Percentiles rank a stretch among this genome's conserved stretches.
phyloP scores from a whole-genome alignment of 2,329 filamentous ascomycete species.

The Diaporthe sp. region DNA sequence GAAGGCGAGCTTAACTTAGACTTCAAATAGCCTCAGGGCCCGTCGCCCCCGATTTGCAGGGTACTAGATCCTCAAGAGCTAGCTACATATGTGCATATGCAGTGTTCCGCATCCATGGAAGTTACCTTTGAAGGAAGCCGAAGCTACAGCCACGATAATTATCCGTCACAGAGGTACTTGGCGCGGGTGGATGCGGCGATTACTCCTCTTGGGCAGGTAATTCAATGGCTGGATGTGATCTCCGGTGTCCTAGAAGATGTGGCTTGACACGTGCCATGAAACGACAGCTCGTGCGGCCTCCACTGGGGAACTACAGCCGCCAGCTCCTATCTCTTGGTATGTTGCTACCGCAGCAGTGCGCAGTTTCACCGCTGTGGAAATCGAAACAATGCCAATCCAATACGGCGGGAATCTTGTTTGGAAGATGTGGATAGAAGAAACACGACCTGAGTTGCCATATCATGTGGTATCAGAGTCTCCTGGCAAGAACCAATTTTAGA shows the following conservation, averaged over 20 bases:
- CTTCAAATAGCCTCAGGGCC: background rate
- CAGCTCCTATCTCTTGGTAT: background rate
- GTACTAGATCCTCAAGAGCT: background rate
- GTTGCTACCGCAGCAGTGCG: background rate
- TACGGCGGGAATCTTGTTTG: background rate
- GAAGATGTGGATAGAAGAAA: background rate
- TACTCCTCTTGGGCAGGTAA: background rate
- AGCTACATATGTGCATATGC: background rate
- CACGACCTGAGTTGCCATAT: background rate
- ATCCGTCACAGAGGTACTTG: background rate
- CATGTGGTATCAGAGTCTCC: background rate
- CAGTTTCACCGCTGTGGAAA: background rate
- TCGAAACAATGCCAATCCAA: background rate
- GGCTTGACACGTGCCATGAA: background rate
- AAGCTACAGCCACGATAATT: background rate
- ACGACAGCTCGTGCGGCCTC: background rate
- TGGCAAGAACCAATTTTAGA: background rate
- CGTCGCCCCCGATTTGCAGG: background rate
- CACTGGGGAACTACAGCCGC: background rate
- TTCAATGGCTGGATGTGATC: background rate
- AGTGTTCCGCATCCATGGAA: background rate
- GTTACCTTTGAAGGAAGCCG: background rate
- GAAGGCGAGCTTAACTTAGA: background rate
- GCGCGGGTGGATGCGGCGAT: conserved; percentile 3
- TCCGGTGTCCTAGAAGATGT: background rate